These are phyloP conservation scores for Dunaliella primolecta DNA, from an alignment of 139 green algal species.

Conservation along the genomic window DNA sequence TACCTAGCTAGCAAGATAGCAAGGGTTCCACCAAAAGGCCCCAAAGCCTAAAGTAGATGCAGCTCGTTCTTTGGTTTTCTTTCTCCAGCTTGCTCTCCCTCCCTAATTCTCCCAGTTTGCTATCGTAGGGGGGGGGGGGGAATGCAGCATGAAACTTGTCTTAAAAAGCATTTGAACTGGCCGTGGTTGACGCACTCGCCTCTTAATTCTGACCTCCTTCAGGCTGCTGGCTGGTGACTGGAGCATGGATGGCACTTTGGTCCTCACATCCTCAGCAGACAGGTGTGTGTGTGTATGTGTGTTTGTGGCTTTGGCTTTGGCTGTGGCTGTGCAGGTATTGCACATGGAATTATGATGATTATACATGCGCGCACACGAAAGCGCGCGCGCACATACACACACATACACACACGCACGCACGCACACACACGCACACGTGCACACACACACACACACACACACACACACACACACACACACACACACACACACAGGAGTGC, in stretches of 20 bases:
- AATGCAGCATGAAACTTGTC: too few relatives aligned
- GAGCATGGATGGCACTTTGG: slow-evolving; percentile 39
- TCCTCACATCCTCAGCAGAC: slow-evolving; percentile 54
- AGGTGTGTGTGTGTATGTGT: slow-evolving; percentile 20
- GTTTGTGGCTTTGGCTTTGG: not conserved
- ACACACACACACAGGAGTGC: slow-evolving; percentile 17
- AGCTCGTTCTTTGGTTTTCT: too few relatives aligned
- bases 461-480: slow-evolving; percentile 27
- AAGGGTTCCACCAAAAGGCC: too few relatives aligned
- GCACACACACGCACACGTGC: not conserved
- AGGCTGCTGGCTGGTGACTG: slow-evolving; percentile 29
- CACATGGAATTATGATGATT: not conserved
- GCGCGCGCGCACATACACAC: not conserved
- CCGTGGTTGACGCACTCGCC: too few relatives aligned
- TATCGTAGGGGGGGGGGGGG: too few relatives aligned
- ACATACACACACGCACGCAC: not conserved
- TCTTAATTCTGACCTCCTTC: too few relatives aligned
- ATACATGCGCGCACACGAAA: not conserved
- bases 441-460: not conserved
- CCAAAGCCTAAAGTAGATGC: too few relatives aligned
- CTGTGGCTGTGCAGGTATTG: not conserved
- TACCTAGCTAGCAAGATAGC: too few relatives aligned
- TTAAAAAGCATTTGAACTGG: too few relatives aligned
- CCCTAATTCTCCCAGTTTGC: too few relatives aligned
- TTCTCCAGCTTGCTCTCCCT: too few relatives aligned